phyloP scores from a whole-genome alignment of 495 filamentous ascomycete genomes.

The Neurospora cerealis region DNA sequence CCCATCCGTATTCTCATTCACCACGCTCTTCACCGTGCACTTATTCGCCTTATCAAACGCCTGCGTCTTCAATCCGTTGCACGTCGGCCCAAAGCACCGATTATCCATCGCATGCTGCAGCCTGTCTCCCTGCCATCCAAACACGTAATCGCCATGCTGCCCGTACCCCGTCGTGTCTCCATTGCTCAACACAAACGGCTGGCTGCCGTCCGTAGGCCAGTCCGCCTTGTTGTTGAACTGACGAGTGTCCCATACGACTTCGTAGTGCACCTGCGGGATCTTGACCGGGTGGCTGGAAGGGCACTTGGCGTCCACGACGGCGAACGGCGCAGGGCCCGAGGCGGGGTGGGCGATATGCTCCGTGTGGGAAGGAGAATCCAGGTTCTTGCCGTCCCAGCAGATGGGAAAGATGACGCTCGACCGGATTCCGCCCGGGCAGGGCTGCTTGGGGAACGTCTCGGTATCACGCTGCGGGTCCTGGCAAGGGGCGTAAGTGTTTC shows the following conservation, averaged over 20 bases:
- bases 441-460: constrained; percentile 26
- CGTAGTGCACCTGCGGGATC: constrained; percentile 42
- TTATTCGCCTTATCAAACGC: constrained; percentile 22
- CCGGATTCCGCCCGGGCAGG: constrained; percentile 36
- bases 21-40: constrained; percentile 30
- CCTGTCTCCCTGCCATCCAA: constrained; percentile 39
- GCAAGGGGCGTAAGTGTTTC: constrained; percentile 31
- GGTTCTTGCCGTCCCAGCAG: constrained; percentile 45
- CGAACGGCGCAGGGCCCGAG: constrained; percentile 36
- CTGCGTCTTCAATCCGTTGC: constrained; percentile 28
- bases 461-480: constrained; percentile 28
- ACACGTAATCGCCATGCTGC: constrained; percentile 42
- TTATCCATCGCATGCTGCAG: constrained; percentile 44
- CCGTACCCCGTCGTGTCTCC: constrained; percentile 27
- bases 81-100: constrained; percentile 29
- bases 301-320: constrained; percentile 31
- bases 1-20: constrained; percentile 35
- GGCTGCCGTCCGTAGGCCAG: constrained; percentile 37
- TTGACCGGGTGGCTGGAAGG: constrained; percentile 37
- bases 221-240: constrained; percentile 33
- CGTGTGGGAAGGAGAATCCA: constrained; percentile 40
- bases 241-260: constrained; percentile 41
- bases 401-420: constrained; percentile 43
- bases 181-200: constrained; percentile 39
- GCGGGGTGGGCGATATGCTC: constrained; percentile 37